Evolutionary conservation across 768 basidiomycete genomes (phyloP).

Genomic region (Pulveroboletus sp.): DNA sequence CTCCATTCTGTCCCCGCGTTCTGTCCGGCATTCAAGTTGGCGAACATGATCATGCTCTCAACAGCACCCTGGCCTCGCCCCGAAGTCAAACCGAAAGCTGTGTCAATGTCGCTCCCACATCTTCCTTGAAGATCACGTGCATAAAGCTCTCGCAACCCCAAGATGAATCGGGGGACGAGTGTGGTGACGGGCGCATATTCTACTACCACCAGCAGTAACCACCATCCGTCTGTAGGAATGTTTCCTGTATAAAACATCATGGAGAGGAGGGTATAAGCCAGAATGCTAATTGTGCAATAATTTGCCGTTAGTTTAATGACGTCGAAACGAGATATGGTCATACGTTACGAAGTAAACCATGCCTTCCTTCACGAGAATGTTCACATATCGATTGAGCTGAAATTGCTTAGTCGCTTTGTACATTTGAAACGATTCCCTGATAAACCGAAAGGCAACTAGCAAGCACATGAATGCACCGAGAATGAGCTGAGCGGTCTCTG

Average conservation of each 20-base stretch:
- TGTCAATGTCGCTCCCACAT: neutral
- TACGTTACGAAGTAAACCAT: neutral
- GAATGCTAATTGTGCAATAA: no score
- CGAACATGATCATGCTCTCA: neutral
- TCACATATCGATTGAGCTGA: neutral
- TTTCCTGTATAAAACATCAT: no score
- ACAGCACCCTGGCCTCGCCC: neutral
- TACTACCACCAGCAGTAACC: no score
- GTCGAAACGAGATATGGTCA: no score
- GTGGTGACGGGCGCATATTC: neutral
- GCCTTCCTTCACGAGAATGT: neutral
- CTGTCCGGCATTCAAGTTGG: no score
- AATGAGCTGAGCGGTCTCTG: no score
- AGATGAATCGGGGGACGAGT: neutral
- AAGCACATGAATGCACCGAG: no score
- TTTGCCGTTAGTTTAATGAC: no score
- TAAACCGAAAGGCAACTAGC: neutral
- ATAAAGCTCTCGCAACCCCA: neutral
- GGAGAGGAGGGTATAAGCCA: no score
- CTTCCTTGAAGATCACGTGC: neutral
- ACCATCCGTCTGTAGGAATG: no score
- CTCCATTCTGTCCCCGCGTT: neutral
- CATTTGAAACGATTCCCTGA: neutral
- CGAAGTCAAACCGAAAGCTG: neutral
- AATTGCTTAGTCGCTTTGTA: no score